Evolutionary conservation across 2,329 filamentous ascomycete genomes (phyloP).

Genomic region (Alternaria burnsii): DNA sequence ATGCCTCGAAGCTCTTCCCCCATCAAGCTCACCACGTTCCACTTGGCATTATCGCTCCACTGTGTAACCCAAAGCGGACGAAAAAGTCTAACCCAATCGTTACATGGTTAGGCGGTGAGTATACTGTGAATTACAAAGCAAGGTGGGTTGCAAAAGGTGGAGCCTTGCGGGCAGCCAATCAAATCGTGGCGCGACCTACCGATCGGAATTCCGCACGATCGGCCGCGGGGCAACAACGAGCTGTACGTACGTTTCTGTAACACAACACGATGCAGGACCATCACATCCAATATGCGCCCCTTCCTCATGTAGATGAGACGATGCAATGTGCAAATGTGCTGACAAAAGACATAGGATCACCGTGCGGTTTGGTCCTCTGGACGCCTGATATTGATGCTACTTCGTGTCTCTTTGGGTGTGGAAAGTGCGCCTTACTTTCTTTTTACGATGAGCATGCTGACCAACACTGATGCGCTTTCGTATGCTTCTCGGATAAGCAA

Average conservation of each 20-base stretch:
- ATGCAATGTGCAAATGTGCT: neutral
- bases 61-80: neutral
- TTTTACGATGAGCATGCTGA: too few relatives aligned
- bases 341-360: neutral
- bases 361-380: slow-evolving; percentile 7
- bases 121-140: slow-evolving; percentile 2
- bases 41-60: slow-evolving; percentile 4
- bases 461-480: too few relatives aligned
- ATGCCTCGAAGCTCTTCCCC: neutral
- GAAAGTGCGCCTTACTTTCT: neutral
- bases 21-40: neutral
- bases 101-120: neutral
- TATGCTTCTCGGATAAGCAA: too few relatives aligned
- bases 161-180: neutral
- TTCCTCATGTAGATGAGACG: neutral
- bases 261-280: neutral
- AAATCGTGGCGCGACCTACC: neutral
- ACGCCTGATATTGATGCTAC: neutral
- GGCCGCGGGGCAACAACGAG: neutral
- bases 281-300: neutral
- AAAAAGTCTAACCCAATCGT: neutral
- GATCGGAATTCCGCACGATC: neutral
- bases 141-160: neutral
- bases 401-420: neutral
- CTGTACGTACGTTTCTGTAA: neutral